A percentile compares a stretch with the other conserved stretches of the same genome.
These are phyloP conservation scores for Diplodia sapinea DNA, from an alignment of 2,329 filamentous ascomycete genomes.

Conservation along the genomic window DNA sequence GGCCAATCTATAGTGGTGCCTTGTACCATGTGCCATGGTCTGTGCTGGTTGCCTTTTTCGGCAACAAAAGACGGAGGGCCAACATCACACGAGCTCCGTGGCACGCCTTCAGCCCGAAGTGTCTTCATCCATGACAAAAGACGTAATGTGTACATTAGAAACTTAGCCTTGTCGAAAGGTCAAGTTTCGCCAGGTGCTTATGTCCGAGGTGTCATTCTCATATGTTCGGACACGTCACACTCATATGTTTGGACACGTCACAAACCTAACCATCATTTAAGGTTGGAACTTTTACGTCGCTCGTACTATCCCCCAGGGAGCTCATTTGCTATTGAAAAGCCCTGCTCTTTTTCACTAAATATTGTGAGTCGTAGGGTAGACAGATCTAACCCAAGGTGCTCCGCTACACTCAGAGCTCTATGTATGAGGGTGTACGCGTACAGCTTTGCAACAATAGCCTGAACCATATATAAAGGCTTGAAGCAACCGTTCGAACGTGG, in stretches of 20 bases:
- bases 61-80: slow-evolving; percentile 5
- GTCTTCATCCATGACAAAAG: background rate
- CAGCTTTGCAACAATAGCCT: background rate
- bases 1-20: slow-evolving; percentile 12
- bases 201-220: background rate
- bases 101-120: background rate
- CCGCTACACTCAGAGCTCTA: background rate
- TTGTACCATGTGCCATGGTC: slow-evolving; percentile 13
- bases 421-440: background rate
- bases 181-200: background rate
- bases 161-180: background rate
- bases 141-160: background rate
- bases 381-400: background rate
- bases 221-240: slow-evolving; percentile 14
- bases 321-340: slow-evolving; percentile 2
- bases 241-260: slow-evolving; percentile 9
- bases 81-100: slow-evolving; percentile 19
- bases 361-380: background rate
- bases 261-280: background rate
- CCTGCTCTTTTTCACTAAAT: slow-evolving; percentile 4
- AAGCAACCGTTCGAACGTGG: background rate
- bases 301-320: background rate
- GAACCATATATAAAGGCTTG: background rate
- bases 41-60: slow-evolving; percentile 25
- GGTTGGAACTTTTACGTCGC: background rate